phyloP scores from a whole-genome alignment of 1,284 basidiomycete genomes.

The Fomitopsis schrenkii region DNA sequence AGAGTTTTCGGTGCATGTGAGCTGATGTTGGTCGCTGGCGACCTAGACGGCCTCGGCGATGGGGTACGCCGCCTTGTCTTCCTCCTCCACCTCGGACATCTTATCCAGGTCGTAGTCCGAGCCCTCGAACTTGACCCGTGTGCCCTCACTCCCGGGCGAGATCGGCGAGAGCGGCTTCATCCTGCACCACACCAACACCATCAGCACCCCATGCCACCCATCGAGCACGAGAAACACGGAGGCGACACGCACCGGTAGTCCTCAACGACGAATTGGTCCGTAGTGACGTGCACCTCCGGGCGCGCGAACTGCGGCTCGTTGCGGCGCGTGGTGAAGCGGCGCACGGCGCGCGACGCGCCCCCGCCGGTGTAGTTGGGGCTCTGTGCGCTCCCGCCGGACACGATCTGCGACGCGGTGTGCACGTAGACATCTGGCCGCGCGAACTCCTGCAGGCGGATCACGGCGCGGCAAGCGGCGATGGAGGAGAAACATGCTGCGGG shows the following conservation, averaged over 20 bases:
- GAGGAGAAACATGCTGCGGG: conserved; percentile 57
- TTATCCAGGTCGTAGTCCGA: conserved; percentile 2
- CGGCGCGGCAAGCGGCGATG: conserved; percentile 62
- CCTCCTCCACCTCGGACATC: background rate
- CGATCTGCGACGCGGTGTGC: conserved; percentile 39
- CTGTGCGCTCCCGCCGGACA: conserved; percentile 15
- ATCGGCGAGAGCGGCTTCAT: background rate
- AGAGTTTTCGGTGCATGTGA: background rate
- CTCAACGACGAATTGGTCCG: conserved; percentile 51
- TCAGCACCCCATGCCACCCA: background rate
- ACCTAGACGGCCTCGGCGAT: background rate
- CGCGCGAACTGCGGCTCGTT: conserved; percentile 25
- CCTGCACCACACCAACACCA: background rate
- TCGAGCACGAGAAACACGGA: background rate
- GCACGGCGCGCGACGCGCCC: background rate
- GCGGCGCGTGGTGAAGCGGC: conserved; percentile 13
- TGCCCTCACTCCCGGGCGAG: background rate
- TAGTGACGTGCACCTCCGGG: conserved; percentile 55
- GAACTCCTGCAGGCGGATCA: conserved; percentile 58
- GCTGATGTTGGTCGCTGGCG: background rate
- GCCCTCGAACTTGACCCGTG: conserved; percentile 1
- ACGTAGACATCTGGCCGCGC: conserved; percentile 43
- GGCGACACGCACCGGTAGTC: conserved; percentile 26
- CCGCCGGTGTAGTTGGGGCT: background rate
- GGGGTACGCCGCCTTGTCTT: background rate